These are phyloP conservation scores for Pichia sp. DNA, from an alignment of 1,139 yeast genomes.

Conservation along the genomic window DNA sequence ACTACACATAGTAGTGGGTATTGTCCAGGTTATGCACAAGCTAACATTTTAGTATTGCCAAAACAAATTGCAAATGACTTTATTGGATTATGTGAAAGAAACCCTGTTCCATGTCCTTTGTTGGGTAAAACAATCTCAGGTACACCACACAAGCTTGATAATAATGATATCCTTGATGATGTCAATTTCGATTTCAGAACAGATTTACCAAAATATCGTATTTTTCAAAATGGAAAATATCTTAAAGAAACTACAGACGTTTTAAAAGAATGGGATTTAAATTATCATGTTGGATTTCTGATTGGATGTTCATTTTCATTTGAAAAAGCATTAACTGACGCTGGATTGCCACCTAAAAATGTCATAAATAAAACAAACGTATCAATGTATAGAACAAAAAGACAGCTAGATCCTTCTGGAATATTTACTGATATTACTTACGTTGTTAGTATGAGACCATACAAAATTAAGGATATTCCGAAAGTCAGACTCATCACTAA, in stretches of 20 bases:
- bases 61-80: constrained; percentile 4
- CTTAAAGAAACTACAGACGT: background rate
- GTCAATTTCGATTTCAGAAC: constrained; percentile 4
- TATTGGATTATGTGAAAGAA: constrained; percentile 5
- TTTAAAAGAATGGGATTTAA: constrained; percentile 1
- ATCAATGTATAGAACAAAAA: constrained; percentile 7
- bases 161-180: background rate
- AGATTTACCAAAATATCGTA: constrained; percentile 6
- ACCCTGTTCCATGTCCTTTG: constrained; percentile 8
- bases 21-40: constrained; percentile 8
- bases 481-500: constrained; percentile 5
- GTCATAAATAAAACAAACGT: background rate
- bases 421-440: constrained; percentile 1
- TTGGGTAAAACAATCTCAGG: constrained; percentile 6
- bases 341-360: constrained; percentile 3
- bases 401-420: constrained; percentile 3
- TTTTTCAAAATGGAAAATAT: background rate
- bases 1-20: constrained; percentile 4
- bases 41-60: constrained; percentile 6
- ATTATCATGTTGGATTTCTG: constrained; percentile 4
- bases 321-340: constrained; percentile 1
- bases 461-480: constrained; percentile 1
- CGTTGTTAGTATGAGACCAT: constrained; percentile 10
- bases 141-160: background rate
- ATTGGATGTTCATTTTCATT: constrained; percentile 11